phyloP scores from a whole-genome alignment of 208 protist genomes.

The Trypanosoma scelopori region DNA sequence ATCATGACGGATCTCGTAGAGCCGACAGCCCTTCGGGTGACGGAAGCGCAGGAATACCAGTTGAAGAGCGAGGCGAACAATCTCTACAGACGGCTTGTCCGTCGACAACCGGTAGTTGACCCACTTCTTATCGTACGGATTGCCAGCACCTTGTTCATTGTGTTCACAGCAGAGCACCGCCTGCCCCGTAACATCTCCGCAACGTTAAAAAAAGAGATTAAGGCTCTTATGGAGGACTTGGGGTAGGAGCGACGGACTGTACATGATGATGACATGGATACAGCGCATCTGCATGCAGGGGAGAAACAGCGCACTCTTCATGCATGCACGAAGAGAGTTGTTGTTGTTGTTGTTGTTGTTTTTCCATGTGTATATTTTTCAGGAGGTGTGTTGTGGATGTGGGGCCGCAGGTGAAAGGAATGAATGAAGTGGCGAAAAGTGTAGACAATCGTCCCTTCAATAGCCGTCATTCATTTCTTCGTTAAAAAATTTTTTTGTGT shows the following conservation, averaged over 20 bases:
- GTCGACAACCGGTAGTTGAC: constrained; percentile 56
- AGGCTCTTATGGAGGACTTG: constrained; percentile 5
- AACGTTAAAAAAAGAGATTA: constrained; percentile 40
- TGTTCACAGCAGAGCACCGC: constrained; percentile 39
- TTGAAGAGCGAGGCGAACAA: constrained; percentile 45
- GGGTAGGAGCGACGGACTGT: not conserved
- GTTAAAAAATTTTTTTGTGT: too few species aligned
- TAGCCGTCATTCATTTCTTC: too few species aligned
- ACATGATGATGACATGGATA: too few species aligned
- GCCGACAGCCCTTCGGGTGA: constrained; percentile 25
- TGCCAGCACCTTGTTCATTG: constrained; percentile 42
- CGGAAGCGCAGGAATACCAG: constrained; percentile 16
- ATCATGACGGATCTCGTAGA: constrained; percentile 41
- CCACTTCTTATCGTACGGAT: constrained; percentile 40
- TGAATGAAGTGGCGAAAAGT: too few species aligned
- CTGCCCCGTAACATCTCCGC: constrained; percentile 31
- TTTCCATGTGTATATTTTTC: too few species aligned
- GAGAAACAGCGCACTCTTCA: too few species aligned
- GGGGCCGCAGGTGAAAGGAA: too few species aligned
- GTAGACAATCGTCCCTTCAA: too few species aligned
- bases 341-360: too few species aligned
- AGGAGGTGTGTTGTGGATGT: too few species aligned
- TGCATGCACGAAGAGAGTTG: too few species aligned
- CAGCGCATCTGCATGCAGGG: too few species aligned
- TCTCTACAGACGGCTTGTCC: constrained; percentile 50